phyloP scores from a whole-genome alignment of 1,139 yeast genomes.

The Blastobotrys proliferans region DNA sequence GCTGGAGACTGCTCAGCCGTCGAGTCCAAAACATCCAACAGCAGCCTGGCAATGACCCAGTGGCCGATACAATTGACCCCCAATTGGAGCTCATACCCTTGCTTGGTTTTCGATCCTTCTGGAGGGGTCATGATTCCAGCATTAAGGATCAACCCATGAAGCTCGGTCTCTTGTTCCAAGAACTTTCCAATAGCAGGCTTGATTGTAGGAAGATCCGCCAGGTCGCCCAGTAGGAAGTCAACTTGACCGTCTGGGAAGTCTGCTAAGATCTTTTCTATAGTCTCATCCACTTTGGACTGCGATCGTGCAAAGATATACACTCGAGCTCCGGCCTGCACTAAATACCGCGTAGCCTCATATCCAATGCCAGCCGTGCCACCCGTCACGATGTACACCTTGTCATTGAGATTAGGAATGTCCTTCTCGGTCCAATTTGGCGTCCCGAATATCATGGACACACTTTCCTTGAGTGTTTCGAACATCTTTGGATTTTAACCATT shows the following conservation, averaged over 20 bases:
- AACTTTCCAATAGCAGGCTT: constrained; percentile 40
- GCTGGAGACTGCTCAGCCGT: constrained; percentile 28
- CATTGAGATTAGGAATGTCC: constrained; percentile 44
- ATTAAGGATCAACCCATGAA: constrained; percentile 34
- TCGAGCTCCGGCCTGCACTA: constrained; percentile 43
- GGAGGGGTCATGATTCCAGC: constrained; percentile 47
- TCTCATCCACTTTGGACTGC: constrained; percentile 35
- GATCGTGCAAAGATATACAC: constrained; percentile 43
- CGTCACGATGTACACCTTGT: constrained; percentile 43
- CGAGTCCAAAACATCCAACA: too few relatives aligned
- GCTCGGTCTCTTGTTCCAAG: constrained; percentile 26
- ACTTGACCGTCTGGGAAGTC: constrained; percentile 27
- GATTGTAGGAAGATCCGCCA: constrained; percentile 43
- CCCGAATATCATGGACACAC: too few relatives aligned
- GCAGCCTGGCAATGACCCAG: too few relatives aligned
- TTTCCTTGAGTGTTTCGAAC: too few relatives aligned
- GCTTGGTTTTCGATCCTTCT: constrained; percentile 32
- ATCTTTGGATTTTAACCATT: too few relatives aligned
- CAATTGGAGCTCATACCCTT: constrained; percentile 48
- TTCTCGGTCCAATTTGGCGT: constrained; percentile 36
- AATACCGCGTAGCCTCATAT: constrained; percentile 37
- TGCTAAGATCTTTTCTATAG: constrained; percentile 33
- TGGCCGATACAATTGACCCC: constrained; percentile 52
- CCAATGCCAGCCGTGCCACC: constrained; percentile 52
- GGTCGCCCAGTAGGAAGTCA: constrained; percentile 36